Base-by-base conservation (phyloP, 2,329 filamentous ascomycete genomes). In the Venturia oleaginea region DNA sequence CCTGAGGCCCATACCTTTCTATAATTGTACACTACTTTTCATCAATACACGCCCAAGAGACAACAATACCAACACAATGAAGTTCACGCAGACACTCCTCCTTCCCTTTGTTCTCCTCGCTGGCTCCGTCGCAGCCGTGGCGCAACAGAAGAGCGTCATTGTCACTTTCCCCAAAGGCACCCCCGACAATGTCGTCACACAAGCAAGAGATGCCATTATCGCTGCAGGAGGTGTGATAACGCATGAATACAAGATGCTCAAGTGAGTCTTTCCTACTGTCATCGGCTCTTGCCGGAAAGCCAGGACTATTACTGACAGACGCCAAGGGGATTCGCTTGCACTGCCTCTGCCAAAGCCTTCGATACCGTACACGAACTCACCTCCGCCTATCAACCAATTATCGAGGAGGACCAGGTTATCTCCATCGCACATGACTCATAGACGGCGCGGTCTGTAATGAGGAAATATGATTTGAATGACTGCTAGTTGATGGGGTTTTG, bases 391-490 rank as follows among this genome's bases (percentile, higher is more conserved):
- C 78, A 84, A 62, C 85, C 86, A 1, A 74, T 81, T 37, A 85
- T 97, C 67, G 92, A 96, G 76, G 86, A 92, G 71, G 91, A 96
- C 72, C 79, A 88, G 71, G 76, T 87, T 32, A 83, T 94, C 61
- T 80, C 83, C 72, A 11, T 65, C 30, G 34, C 22, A 27, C 15
- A 57, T 15, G 30, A 57, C 24, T 24, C 27, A 34, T 57, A 57
- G 51, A 34, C 5, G 27, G 46, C 5, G 30, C 4, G 4, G 11
- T 34, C 3, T 30, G 15, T 10, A 4, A 10, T 15, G 51, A 32
- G 17, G 15, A 57, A 57, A n/a, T 34, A 57, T 34, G 51, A 57
- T 57, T 17, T 32, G 48, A 55, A 55, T n/a, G 48, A 55, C 13
- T 57, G 24, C 22, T 57, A 57, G 5, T 57, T 13, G 6, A 19